Percentiles rank a stretch among this genome's conserved stretches.
These are phyloP conservation scores for Coniella vitis DNA, from an alignment of 2,329 filamentous ascomycete genomes.

Conservation along the genomic window DNA sequence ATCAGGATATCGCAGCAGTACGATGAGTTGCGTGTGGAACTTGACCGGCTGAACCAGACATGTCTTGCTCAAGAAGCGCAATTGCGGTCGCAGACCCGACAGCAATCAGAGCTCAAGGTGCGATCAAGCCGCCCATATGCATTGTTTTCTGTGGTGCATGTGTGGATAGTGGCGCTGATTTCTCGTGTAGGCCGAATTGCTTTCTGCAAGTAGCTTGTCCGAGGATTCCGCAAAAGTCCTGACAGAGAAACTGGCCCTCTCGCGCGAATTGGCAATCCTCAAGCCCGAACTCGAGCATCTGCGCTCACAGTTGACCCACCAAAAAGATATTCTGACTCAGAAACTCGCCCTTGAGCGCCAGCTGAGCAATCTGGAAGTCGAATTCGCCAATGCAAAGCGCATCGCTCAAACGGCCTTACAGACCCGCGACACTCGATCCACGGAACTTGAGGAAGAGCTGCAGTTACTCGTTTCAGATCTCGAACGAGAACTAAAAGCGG, in stretches of 20 bases:
- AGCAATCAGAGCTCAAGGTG: conserved; percentile 44
- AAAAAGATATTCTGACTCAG: conserved; percentile 66
- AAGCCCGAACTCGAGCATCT: conserved; percentile 52
- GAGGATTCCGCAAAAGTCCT: conserved; percentile 66
- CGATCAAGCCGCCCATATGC: background rate
- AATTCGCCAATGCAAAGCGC: conserved; percentile 69
- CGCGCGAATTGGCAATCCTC: conserved; percentile 44
- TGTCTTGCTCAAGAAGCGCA: conserved; percentile 39
- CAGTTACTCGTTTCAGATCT: conserved; percentile 28
- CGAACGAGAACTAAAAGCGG: conserved; percentile 21
- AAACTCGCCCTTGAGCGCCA: conserved; percentile 76
- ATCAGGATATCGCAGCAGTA: conserved; percentile 36
- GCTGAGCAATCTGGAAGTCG: conserved; percentile 67
- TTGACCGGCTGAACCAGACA: conserved; percentile 37
- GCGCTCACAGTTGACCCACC: conserved; percentile 45
- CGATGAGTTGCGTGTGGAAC: conserved; percentile 33
- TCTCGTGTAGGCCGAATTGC: conserved; percentile 59
- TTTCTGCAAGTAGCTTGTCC: conserved; percentile 58
- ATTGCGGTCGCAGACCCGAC: conserved; percentile 41
- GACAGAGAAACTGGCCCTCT: conserved; percentile 48
- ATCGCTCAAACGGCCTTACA: conserved; percentile 27
- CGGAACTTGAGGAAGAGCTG: conserved; percentile 38
- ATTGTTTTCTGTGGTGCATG: background rate
- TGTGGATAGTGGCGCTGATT: conserved; percentile 17
- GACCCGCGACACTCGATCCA: conserved; percentile 18